Percentiles rank a stretch among this genome's conserved stretches.
phyloP scores from a whole-genome alignment of 768 basidiomycete genomes.

The Collybia mongolica region DNA sequence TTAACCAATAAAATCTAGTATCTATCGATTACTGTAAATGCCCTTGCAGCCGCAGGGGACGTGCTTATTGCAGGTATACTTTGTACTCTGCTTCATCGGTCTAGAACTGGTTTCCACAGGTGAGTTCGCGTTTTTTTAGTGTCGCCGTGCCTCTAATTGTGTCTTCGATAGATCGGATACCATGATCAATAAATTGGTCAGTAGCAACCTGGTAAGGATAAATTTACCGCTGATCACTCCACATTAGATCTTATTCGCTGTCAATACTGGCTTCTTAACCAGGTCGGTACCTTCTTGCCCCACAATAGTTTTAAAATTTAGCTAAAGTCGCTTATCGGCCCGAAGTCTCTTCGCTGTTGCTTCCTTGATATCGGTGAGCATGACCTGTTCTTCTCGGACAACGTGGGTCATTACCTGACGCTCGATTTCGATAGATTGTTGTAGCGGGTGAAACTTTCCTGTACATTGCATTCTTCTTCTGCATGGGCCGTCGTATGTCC shows the following conservation, averaged over 20 bases:
- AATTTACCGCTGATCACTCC: no score
- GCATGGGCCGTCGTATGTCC: conserved; percentile 54
- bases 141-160: not conserved
- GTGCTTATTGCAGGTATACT: conserved; percentile 43
- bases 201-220: conserved; percentile 6
- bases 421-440: conserved; percentile 36
- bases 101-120: conserved; percentile 50
- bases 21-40: conserved; percentile 44
- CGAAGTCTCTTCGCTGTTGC: conserved; percentile 51
- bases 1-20: conserved; percentile 17
- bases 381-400: not conserved
- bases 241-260: conserved; percentile 39
- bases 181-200: conserved; percentile 43
- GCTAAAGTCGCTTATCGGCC: conserved; percentile 3
- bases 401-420: conserved; percentile 1
- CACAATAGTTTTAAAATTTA: conserved; percentile 2
- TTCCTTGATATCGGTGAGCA: conserved; percentile 49
- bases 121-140: conserved; percentile 10
- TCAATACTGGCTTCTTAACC: conserved; percentile 40
- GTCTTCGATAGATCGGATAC: conserved; percentile 37
- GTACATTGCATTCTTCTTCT: conserved; percentile 61
- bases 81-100: conserved; percentile 37
- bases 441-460: conserved; percentile 47
- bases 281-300: conserved; percentile 16
- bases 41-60: conserved; percentile 43